Evolutionary conservation across 192 early-diverging fungal genomes (phyloP), one percentile per base, ranked within the genome.

Genomic region (Coemansia sp.): DNA sequence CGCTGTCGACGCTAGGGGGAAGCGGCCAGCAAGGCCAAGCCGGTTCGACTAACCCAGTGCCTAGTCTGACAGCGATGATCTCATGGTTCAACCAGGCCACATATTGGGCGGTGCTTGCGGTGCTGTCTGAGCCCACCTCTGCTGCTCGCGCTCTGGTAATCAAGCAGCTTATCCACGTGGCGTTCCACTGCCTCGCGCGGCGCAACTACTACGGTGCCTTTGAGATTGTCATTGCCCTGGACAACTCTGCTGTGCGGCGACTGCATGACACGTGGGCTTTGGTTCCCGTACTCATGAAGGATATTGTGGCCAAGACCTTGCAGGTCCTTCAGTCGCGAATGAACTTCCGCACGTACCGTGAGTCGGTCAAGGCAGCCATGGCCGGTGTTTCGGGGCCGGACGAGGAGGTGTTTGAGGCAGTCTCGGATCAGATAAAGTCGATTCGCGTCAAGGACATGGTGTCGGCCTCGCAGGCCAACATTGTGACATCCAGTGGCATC

Each of bases 31-130:
- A 21, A 23, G 43, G 69, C 16, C 58, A 60, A n/a, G 6, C 31
- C 0, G 61, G 50, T 16, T 48, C 68, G 35, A 65, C 43, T 11
- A 74, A 82, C 55, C 76, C 79, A 34, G 77, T 76, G 21, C 83
- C 83, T 0, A 79, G 62, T 28, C 66, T 85, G 24, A 79, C 73
- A 8, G 76, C 73, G 4, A 77, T 80, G 63, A 82, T 73, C 9
- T 76, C 73, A 38, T 85, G 83, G 83, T 85, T 85, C 45, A 85
- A 85, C 62, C 76, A 76, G 56, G 76, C 76, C n/a, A 76, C 83
- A 3, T 83, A 83, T 51, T 85, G 83, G 83, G 80, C 77, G 0
- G 79, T 79, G 42, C 68, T 78, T 18, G 39, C 73, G 0, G 74
- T 85, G 11, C 58, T 85, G 21, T 79, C 83, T 0, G 71, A 82